phyloP scores from a whole-genome alignment of 495 filamentous ascomycete genomes.

The Lasiosphaeria miniovina region DNA sequence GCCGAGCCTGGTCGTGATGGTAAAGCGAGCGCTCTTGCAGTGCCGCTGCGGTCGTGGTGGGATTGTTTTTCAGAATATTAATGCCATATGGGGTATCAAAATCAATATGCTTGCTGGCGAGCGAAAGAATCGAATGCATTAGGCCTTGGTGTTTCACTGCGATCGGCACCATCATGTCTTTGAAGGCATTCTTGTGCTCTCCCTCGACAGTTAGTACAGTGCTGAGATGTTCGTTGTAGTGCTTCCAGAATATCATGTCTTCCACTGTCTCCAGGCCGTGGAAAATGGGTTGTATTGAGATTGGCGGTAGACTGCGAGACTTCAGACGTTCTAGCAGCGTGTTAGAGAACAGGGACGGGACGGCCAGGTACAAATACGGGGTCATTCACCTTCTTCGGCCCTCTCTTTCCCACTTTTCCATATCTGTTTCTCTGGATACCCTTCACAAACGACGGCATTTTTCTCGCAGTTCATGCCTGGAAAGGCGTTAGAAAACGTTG shows the following conservation, averaged over 20 bases:
- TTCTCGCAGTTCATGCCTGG: slow-evolving; percentile 85
- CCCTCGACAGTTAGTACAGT: slow-evolving; percentile 79
- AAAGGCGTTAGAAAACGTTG: slow-evolving; percentile 18
- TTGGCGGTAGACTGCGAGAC: slow-evolving; percentile 48
- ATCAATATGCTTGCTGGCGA: slow-evolving; percentile 79
- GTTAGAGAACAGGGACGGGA: slow-evolving; percentile 20
- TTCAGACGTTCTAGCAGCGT: slow-evolving; percentile 40
- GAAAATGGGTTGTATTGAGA: slow-evolving; percentile 73
- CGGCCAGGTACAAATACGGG: not conserved
- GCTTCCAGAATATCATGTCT: slow-evolving; percentile 79
- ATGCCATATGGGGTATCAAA: slow-evolving; percentile 48
- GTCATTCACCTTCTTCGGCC: slow-evolving; percentile 63
- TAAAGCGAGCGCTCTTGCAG: slow-evolving; percentile 49
- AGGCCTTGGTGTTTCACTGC: slow-evolving; percentile 78
- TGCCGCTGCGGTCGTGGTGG: slow-evolving; percentile 38
- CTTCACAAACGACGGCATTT: slow-evolving; percentile 89
- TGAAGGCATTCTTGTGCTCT: slow-evolving; percentile 84
- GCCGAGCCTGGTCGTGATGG: slow-evolving; percentile 60
- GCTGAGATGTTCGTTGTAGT: slow-evolving; percentile 80
- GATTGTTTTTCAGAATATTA: slow-evolving; percentile 44
- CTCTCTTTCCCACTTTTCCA: slow-evolving; percentile 84
- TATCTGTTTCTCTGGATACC: slow-evolving; percentile 82
- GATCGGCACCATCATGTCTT: slow-evolving; percentile 82
- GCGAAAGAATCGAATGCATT: slow-evolving; percentile 89
- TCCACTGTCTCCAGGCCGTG: slow-evolving; percentile 82